These are phyloP conservation scores for Boletus rubroflammeus DNA, from an alignment of 768 basidiomycete species.

Conservation along the genomic window DNA sequence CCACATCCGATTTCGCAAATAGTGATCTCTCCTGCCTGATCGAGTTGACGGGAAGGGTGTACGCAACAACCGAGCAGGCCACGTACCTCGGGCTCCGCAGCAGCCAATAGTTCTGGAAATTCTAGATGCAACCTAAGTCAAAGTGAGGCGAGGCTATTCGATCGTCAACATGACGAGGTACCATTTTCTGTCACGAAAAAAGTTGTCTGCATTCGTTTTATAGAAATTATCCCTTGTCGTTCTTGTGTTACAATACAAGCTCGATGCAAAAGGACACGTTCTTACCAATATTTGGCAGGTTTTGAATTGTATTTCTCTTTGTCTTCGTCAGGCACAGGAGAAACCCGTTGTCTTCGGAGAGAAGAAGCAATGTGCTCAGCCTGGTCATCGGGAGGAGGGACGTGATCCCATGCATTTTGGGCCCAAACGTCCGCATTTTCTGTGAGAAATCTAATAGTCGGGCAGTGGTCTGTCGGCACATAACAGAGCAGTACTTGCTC, in stretches of 20 bases:
- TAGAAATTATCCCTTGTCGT: constrained; percentile 88
- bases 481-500: neutral
- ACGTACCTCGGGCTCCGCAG: constrained; percentile 61
- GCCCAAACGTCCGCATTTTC: constrained; percentile 73
- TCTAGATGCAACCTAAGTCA: constrained; percentile 78
- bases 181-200: constrained; percentile 96
- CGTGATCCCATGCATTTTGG: constrained; percentile 92
- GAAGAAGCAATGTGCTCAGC: constrained; percentile 66
- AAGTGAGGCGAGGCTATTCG: neutral
- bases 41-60: neutral
- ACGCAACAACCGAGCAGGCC: neutral
- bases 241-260: constrained; percentile 21
- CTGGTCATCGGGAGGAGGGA: constrained; percentile 80
- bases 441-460: constrained; percentile 56
- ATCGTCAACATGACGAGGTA: constrained; percentile 16
- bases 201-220: constrained; percentile 77
- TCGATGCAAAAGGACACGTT: constrained; percentile 25
- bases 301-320: constrained; percentile 69
- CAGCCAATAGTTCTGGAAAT: constrained; percentile 81
- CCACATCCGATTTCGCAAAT: constrained; percentile 93
- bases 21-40: constrained; percentile 69
- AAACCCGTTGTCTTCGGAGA: constrained; percentile 61
- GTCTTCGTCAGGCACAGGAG: constrained; percentile 73
- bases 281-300: constrained; percentile 70
- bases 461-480: neutral